Conservation (phyloP, 306 rosid species). For the Cucumis cinereus region DNA sequence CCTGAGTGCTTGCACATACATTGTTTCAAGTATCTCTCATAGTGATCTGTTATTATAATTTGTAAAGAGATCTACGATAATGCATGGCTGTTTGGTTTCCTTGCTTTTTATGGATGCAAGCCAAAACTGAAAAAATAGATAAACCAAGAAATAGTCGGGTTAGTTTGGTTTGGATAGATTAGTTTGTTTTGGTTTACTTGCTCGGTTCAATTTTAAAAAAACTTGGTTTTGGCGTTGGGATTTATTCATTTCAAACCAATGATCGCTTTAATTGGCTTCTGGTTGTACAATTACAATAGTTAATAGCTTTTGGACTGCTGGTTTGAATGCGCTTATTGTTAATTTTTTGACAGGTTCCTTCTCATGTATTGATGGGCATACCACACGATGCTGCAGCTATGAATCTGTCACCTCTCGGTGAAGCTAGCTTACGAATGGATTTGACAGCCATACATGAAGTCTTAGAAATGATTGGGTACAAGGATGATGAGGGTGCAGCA, state of each 20-base stretch:
- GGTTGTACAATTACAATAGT: neutral
- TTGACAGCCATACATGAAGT: constrained; percentile 80
- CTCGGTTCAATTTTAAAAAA: neutral
- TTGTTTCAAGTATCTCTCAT: neutral
- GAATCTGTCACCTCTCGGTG: constrained; percentile 68
- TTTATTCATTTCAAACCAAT: neutral
- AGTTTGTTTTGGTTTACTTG: neutral
- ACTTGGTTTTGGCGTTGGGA: neutral
- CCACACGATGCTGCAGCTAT: constrained; percentile 47
- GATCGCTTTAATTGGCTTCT: neutral
- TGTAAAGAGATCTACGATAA: neutral
- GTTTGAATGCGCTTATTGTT: constrained; percentile 16
- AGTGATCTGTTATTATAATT: neutral
- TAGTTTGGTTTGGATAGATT: neutral
- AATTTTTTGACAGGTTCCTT: constrained; percentile 57
- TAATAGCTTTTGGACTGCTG: neutral
- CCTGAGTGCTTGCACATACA: neutral
- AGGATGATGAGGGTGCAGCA: constrained; percentile 90
- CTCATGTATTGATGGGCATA: constrained; percentile 77
- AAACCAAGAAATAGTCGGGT: neutral
- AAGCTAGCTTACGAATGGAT: constrained; percentile 75
- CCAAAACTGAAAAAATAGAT: neutral
- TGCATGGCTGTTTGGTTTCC: neutral
- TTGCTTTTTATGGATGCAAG: neutral
- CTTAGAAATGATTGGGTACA: constrained; percentile 76